Conservation (phyloP, 768 basidiomycete genomes). For the Panaeolus papilionaceus region DNA sequence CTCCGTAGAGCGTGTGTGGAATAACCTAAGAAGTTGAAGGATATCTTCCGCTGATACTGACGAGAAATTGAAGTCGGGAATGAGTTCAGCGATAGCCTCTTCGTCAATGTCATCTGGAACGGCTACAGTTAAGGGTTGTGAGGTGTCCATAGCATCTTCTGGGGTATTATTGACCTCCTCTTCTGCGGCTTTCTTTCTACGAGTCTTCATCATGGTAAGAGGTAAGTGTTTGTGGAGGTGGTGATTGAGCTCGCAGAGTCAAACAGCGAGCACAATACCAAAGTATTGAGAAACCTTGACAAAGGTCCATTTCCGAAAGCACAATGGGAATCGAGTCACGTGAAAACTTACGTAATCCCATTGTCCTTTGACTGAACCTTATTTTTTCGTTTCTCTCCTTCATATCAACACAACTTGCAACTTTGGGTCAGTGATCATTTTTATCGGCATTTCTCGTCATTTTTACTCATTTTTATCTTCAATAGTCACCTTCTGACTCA, state of each 20-base stretch:
- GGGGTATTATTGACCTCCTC: slow-evolving; percentile 25
- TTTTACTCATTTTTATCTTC: slow-evolving; percentile 16
- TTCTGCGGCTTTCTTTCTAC: slow-evolving; percentile 65
- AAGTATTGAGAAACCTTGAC: slow-evolving; percentile 17
- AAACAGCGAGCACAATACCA: slow-evolving; percentile 42
- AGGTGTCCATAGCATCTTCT: slow-evolving; percentile 35
- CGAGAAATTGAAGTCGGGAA: slow-evolving; percentile 66
- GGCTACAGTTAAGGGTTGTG: slow-evolving; percentile 47
- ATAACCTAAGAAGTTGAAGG: slow-evolving; percentile 63
- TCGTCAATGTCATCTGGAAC: slow-evolving; percentile 75
- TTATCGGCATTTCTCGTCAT: slow-evolving; percentile 18
- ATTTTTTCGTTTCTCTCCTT: slow-evolving; percentile 37
- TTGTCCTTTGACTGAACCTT: slow-evolving; percentile 39
- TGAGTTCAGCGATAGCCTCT: slow-evolving; percentile 59
- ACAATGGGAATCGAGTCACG: slow-evolving; percentile 35
- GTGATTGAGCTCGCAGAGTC: slow-evolving; percentile 39
- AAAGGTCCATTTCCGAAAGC: slow-evolving; percentile 12
- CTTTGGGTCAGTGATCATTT: slow-evolving; percentile 48
- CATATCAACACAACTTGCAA: slow-evolving; percentile 47
- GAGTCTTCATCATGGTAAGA: slow-evolving; percentile 53
- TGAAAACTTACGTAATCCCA: slow-evolving; percentile 37
- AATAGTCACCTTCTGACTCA: slow-evolving; percentile 86
- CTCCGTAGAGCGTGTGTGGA: slow-evolving; percentile 62
- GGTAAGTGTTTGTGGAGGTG: slow-evolving; percentile 18
- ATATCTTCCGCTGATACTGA: slow-evolving; percentile 65